These are phyloP conservation scores for Hibiscus trionum DNA, from an alignment of 345 rosid species.

Conservation along the genomic window DNA sequence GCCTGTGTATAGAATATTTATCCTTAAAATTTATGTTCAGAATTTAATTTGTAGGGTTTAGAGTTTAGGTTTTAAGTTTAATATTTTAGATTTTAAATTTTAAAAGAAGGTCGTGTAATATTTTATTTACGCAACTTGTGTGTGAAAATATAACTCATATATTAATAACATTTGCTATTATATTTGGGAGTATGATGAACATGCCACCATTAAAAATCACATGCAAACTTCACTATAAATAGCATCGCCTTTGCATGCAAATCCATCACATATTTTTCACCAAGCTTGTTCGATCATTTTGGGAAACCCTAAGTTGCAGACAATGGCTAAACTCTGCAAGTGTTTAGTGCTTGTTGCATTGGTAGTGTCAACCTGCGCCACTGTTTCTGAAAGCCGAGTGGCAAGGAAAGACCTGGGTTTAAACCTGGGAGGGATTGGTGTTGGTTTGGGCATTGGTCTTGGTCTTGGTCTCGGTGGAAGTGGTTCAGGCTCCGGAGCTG, in stretches of 20 bases:
- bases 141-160: too few relatives aligned
- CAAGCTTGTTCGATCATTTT: neutral
- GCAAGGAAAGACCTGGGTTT: slow-evolving; percentile 70
- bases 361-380: slow-evolving; percentile 18
- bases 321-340: slow-evolving; percentile 21
- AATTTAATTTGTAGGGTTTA: too few relatives aligned
- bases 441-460: slow-evolving; percentile 55
- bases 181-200: neutral
- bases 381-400: slow-evolving; percentile 43
- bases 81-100: too few relatives aligned
- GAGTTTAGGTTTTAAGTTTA: too few relatives aligned
- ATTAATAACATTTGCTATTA: neutral
- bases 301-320: neutral
- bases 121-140: too few relatives aligned
- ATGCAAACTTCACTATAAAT: slow-evolving; percentile 16
- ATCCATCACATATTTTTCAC: neutral
- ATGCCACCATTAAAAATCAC: neutral
- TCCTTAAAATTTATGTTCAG: too few relatives aligned
- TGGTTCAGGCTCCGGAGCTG: slow-evolving; percentile 57
- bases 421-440: slow-evolving; percentile 71
- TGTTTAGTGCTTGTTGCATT: slow-evolving; percentile 25
- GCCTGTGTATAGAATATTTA: too few relatives aligned
- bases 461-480: slow-evolving; percentile 65
- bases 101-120: too few relatives aligned
- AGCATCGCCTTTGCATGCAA: neutral